Evolutionary conservation across 768 basidiomycete species (phyloP).

Genomic region (Pleurotus pulmonarius): DNA sequence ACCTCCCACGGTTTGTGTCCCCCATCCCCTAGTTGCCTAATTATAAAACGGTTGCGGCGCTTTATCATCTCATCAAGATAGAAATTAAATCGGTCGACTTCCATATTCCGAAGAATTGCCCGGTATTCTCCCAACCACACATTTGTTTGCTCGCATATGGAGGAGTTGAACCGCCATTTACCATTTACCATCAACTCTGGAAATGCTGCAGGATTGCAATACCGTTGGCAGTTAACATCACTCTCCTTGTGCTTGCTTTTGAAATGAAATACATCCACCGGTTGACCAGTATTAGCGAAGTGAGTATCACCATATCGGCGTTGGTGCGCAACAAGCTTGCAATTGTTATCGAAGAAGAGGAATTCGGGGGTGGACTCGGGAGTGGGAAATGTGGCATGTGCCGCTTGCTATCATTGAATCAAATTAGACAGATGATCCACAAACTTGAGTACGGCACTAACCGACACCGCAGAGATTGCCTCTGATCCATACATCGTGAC

Average conservation of each 20-base stretch:
- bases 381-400: conserved; percentile 11
- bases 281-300: conserved; percentile 9
- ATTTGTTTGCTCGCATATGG: conserved; percentile 1
- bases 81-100: conserved; percentile 24
- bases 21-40: conserved; percentile 7
- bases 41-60: conserved; percentile 16
- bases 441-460: neutral
- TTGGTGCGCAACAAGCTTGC: conserved; percentile 13
- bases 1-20: neutral
- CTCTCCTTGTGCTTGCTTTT: conserved; percentile 14
- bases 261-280: conserved; percentile 16
- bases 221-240: conserved; percentile 11
- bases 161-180: conserved; percentile 6
- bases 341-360: conserved; percentile 25
- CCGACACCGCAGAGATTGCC: conserved; percentile 11
- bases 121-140: conserved; percentile 36
- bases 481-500: conserved; percentile 17
- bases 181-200: neutral
- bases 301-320: conserved; percentile 9
- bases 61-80: conserved; percentile 36
- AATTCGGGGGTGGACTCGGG: conserved; percentile 13
- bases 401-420: neutral
- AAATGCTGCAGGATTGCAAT: conserved; percentile 14
- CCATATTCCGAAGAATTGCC: conserved; percentile 31
- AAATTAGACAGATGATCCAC: neutral